Percentiles rank a stretch among this genome's conserved stretches.
Evolutionary conservation across 805 yeast genomes (phyloP).

Genomic region (Candida nemodendra): DNA sequence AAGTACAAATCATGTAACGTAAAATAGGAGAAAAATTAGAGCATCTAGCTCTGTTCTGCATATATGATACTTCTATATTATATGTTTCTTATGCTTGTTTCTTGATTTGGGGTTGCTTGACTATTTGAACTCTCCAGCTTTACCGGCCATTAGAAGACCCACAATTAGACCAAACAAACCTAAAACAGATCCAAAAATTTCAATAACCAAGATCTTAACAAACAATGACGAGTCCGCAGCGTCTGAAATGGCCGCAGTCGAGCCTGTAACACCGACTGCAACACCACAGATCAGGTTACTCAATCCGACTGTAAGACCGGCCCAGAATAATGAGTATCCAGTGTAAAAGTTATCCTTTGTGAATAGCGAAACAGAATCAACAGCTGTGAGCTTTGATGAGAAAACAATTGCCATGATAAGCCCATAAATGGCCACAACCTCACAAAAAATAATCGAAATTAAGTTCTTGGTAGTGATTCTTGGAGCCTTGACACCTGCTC

Average conservation of each 20-base stretch:
- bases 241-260: conserved; percentile 97
- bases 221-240: conserved; percentile 95
- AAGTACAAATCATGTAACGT: too few relatives aligned
- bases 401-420: conserved; percentile 97
- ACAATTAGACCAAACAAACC: conserved; percentile 96
- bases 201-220: conserved; percentile 94
- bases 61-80: too few relatives aligned
- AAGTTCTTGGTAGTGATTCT: conserved; percentile 95
- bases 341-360: conserved; percentile 89
- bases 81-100: background rate
- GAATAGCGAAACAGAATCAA: conserved; percentile 59
- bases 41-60: background rate
- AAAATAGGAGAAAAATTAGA: background rate
- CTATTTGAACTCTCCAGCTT: conserved; percentile 82
- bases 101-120: background rate
- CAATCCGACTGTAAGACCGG: conserved; percentile 92
- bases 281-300: conserved; percentile 94
- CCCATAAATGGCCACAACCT: conserved; percentile 98
- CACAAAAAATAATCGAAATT: conserved; percentile 96
- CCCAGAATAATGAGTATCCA: conserved; percentile 96
- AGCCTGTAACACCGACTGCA: conserved; percentile 95
- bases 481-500: conserved; percentile 98
- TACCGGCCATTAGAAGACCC: conserved; percentile 95
- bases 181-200: conserved; percentile 94
- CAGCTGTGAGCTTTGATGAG: conserved; percentile 78